Evolutionary conservation across 257 asterid genomes (phyloP).

Genomic region (Fraxinus excelsior): DNA sequence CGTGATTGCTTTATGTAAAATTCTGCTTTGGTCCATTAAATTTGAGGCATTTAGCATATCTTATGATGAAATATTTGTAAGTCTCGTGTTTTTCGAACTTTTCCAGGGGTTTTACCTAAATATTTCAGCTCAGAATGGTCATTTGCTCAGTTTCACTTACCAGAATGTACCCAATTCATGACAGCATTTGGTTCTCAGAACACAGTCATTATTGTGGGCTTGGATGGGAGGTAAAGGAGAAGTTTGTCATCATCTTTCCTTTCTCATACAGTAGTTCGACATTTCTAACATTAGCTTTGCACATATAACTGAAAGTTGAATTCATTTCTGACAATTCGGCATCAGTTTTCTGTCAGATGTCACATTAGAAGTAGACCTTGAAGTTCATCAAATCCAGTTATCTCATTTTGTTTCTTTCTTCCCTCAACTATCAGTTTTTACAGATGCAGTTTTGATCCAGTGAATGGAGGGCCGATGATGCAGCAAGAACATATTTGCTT

Average conservation of each 20-base stretch:
- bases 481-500: conserved; percentile 74
- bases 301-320: neutral
- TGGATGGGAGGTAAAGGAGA: conserved; percentile 80
- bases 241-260: neutral
- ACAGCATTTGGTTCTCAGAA: conserved; percentile 83
- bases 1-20: neutral
- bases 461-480: conserved; percentile 85
- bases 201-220: conserved; percentile 59
- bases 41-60: conserved; percentile 3
- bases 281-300: neutral
- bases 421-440: conserved; percentile 58
- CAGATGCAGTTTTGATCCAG: conserved; percentile 88
- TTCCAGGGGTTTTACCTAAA: conserved; percentile 82
- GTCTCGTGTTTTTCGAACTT: conserved; percentile 14
- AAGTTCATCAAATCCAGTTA: conserved; percentile 16
- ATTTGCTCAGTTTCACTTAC: conserved; percentile 87
- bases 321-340: neutral
- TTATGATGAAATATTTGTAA: neutral
- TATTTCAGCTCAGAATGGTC: conserved; percentile 99
- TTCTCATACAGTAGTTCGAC: neutral
- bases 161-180: conserved; percentile 65
- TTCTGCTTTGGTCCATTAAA: conserved; percentile 5
- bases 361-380: neutral
- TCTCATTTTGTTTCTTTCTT: conserved; percentile 10
- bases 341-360: neutral